These are phyloP conservation scores for Pseudocercospora macadamiae DNA, from an alignment of 2,329 filamentous ascomycete species.

Conservation along the genomic window DNA sequence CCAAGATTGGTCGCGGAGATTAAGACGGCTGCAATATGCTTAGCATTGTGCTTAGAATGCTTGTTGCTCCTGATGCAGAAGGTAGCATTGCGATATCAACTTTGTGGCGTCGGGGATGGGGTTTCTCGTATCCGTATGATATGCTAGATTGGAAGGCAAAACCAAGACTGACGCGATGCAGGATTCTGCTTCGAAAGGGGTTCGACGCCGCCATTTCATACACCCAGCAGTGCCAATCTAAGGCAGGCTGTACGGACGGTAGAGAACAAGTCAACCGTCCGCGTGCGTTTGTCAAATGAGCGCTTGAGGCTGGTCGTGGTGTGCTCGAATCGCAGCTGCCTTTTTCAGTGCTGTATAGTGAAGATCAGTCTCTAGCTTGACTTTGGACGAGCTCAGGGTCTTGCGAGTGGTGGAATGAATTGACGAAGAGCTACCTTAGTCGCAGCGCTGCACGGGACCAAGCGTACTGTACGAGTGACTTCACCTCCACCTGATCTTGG, in stretches of 20 bases:
- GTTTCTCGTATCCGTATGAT: neutral
- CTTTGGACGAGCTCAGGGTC: neutral
- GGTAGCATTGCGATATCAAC: neutral
- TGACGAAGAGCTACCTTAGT: neutral
- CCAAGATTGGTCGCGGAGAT: neutral
- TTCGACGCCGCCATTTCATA: too few species aligned
- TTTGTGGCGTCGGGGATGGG: neutral
- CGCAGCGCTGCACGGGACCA: neutral
- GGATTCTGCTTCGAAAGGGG: too few species aligned
- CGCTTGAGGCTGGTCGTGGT: neutral
- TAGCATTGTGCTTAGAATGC: conserved; percentile 1
- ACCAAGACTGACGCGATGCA: too few species aligned
- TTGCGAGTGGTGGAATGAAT: neutral
- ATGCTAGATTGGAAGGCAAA: too few species aligned
- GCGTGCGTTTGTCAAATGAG: too few species aligned
- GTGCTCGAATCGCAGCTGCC: neutral
- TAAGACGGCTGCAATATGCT: neutral
- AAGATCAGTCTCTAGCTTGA: neutral
- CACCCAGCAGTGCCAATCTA: too few species aligned
- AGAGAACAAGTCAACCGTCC: too few species aligned
- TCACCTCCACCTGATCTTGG: neutral
- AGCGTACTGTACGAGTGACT: neutral
- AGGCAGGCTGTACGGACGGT: too few species aligned
- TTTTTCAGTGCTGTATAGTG: neutral
- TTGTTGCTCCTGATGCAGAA: conserved; percentile 6